phyloP scores from a whole-genome alignment of 352 stramenopile species.

The Globisporangium mamillatum region DNA sequence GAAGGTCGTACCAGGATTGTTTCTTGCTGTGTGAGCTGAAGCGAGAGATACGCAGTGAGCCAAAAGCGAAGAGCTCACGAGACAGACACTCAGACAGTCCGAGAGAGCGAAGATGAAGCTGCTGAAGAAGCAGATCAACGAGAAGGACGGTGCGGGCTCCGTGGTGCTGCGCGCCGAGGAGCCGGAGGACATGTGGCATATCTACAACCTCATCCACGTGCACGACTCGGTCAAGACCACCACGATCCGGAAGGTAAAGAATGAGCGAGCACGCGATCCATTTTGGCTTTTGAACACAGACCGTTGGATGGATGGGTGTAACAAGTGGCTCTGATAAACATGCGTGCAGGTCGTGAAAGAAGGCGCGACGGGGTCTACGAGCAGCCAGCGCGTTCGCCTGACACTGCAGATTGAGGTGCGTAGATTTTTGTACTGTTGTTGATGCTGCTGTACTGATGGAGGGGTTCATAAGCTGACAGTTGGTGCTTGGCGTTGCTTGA shows the following conservation, averaged over 20 bases:
- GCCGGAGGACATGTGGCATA: constrained; percentile 98
- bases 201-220: constrained; percentile 97
- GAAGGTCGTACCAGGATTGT: neutral
- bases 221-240: constrained; percentile 94
- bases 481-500: neutral
- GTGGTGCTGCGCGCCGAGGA: constrained; percentile 94
- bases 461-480: neutral
- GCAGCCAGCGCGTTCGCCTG: constrained; percentile 93
- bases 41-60: neutral
- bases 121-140: constrained; percentile 89
- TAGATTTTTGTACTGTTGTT: neutral
- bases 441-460: neutral
- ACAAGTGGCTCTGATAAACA: neutral
- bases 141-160: constrained; percentile 93
- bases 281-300: neutral
- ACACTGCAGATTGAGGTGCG: constrained; percentile 92
- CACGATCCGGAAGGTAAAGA: constrained; percentile 94
- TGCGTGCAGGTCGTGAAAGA: constrained; percentile 91
- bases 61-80: neutral
- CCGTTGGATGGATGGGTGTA: neutral
- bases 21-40: neutral
- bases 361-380: constrained; percentile 93
- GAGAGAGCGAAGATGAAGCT: constrained; percentile 78
- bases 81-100: neutral
- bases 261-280: neutral